Percentiles rank a stretch among this genome's conserved stretches.
Conservation (phyloP, 1,284 basidiomycete genomes). For the Crepidotus sp. region DNA sequence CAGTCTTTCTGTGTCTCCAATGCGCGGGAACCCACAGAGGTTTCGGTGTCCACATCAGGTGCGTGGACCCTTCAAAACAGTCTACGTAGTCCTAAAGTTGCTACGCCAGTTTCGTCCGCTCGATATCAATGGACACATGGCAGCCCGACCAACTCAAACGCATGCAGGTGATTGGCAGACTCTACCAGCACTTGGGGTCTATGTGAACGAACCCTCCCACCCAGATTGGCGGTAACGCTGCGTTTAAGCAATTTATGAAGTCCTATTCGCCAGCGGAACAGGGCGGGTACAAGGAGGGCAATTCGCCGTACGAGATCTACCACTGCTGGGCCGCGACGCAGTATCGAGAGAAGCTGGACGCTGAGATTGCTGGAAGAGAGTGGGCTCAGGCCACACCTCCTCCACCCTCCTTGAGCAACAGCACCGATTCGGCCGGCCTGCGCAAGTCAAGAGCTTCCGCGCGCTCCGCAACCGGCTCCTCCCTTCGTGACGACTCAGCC, state of each 20-base stretch:
- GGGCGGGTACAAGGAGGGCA: conserved; percentile 66
- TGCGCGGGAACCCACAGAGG: conserved; percentile 87
- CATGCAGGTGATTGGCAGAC: conserved; percentile 70
- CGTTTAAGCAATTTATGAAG: conserved; percentile 72
- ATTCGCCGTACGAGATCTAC: conserved; percentile 74
- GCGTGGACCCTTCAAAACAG: neutral
- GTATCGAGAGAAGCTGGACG: conserved; percentile 85
- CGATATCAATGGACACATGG: conserved; percentile 95
- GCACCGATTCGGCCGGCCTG: conserved; percentile 62
- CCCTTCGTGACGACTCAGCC: conserved; percentile 42
- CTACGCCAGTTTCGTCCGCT: conserved; percentile 79
- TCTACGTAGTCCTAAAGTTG: neutral
- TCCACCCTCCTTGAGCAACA: conserved; percentile 30
- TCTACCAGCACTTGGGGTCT: conserved; percentile 2
- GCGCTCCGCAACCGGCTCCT: conserved; percentile 39
- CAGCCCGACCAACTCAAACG: conserved; percentile 81
- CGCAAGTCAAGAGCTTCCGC: conserved; percentile 66
- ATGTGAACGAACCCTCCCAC: conserved; percentile 12
- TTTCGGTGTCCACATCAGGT: conserved; percentile 83
- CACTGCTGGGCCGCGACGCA: conserved; percentile 88
- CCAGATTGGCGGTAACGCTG: conserved; percentile 78
- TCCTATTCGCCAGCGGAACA: conserved; percentile 61
- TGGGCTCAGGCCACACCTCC: conserved; percentile 68
- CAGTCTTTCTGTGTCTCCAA: conserved; percentile 84
- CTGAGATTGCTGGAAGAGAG: conserved; percentile 54